Conservation (phyloP, 139 green algal species). For the Chlamydomonas sp. region DNA sequence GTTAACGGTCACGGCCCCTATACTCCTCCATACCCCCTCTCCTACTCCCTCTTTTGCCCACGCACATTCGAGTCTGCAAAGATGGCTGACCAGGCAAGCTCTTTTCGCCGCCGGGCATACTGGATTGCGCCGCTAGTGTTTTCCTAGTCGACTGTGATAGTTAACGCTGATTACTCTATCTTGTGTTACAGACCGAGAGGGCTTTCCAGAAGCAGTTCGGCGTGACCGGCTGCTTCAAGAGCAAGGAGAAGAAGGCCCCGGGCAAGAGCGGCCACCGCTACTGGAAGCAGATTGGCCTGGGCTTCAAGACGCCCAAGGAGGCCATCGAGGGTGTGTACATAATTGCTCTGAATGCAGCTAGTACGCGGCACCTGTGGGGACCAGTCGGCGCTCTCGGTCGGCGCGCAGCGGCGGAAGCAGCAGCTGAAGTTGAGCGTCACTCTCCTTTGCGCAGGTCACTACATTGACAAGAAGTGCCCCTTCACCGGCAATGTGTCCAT, state of each 20-base stretch:
- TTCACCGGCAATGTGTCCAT: conserved; percentile 99
- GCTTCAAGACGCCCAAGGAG: conserved; percentile 98
- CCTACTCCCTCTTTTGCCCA: too few species aligned
- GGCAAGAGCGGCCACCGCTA: conserved; percentile 91
- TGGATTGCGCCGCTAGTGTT: too few species aligned
- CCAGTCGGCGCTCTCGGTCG: background rate
- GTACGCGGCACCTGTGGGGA: too few species aligned
- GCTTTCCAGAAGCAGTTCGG: conserved; percentile 96
- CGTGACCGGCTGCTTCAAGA: conserved; percentile 79
- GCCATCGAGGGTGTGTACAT: conserved; percentile 93
- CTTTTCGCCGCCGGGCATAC: too few species aligned
- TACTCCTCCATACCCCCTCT: too few species aligned
- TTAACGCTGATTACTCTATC: background rate
- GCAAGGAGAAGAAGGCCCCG: conserved; percentile 80
- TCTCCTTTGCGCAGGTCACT: conserved; percentile 79
- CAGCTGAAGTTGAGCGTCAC: background rate
- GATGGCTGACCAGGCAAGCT: too few species aligned
- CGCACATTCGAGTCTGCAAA: too few species aligned
- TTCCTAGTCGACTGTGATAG: too few species aligned
- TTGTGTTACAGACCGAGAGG: conserved; percentile 81
- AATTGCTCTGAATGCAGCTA: background rate
- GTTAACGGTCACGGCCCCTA: too few species aligned
- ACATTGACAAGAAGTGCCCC: conserved; percentile 99
- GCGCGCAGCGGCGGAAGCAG: background rate
- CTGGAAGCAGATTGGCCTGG: conserved; percentile 96